Evolutionary conservation across 768 basidiomycete species (phyloP).

Genomic region (Daedaleopsis sinensis): DNA sequence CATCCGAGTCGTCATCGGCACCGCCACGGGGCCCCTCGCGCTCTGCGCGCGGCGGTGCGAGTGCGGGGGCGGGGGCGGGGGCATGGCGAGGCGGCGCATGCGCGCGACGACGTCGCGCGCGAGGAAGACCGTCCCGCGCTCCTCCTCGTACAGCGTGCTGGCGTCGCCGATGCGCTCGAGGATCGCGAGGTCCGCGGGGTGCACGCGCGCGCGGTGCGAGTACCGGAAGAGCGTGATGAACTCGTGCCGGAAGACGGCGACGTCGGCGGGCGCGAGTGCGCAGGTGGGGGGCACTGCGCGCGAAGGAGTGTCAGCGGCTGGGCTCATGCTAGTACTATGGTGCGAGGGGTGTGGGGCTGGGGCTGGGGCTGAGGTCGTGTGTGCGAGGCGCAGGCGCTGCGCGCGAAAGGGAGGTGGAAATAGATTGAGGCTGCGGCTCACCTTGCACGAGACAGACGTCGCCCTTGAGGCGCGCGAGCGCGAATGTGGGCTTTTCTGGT

Average conservation of each 20-base stretch:
- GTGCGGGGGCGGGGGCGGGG: background rate
- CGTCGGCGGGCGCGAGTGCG: constrained; percentile 35
- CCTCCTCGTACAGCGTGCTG: constrained; percentile 35
- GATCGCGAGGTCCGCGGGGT: constrained; percentile 39
- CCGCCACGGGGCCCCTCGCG: background rate
- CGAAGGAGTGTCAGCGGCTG: background rate
- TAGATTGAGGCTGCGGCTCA: constrained; percentile 18
- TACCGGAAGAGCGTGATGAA: constrained; percentile 44
- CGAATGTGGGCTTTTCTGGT: constrained; percentile 21
- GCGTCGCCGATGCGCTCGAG: constrained; percentile 36
- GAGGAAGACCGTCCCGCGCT: constrained; percentile 40
- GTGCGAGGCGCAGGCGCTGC: no score
- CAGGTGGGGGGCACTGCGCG: constrained; percentile 13
- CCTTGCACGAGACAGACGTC: constrained; percentile 32
- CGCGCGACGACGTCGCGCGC: constrained; percentile 38
- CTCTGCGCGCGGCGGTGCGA: background rate
- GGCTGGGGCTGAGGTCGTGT: no score
- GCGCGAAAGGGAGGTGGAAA: no score
- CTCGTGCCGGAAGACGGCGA: constrained; percentile 39
- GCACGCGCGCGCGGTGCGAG: constrained; percentile 36
- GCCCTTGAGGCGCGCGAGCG: constrained; percentile 31
- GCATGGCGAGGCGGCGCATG: constrained; percentile 30
- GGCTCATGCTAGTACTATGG: no score
- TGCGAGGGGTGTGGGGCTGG: no score
- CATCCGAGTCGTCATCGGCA: background rate